Percentiles rank a stretch among this genome's conserved stretches.
phyloP scores from a whole-genome alignment of 768 basidiomycete genomes.

The Lactifluus subvellereus region DNA sequence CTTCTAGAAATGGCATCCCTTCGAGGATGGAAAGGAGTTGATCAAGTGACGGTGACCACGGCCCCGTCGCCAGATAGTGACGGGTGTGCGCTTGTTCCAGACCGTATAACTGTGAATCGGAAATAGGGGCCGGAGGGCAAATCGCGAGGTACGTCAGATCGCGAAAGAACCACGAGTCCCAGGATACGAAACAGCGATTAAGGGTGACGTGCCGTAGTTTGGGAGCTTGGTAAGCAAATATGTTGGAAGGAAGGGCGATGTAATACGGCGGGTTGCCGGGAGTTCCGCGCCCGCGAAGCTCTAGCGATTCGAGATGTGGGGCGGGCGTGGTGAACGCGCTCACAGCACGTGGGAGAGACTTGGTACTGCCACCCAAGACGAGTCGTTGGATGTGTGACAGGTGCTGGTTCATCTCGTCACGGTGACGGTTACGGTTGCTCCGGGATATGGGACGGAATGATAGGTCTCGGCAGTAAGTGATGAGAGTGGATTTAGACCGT shows the following conservation, averaged over 20 bases:
- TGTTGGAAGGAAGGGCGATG: background rate
- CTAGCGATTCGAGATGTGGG: too few species aligned
- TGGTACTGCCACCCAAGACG: too few species aligned
- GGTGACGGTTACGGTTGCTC: background rate
- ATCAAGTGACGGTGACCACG: background rate
- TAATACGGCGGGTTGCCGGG: background rate
- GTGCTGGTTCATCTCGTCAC: background rate
- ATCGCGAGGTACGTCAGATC: too few species aligned
- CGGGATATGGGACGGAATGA: background rate
- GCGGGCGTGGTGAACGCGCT: background rate
- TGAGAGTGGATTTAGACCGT: background rate
- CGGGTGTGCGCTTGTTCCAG: too few species aligned
- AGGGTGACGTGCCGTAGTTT: background rate
- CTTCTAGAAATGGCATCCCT: too few species aligned
- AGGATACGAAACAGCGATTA: background rate
- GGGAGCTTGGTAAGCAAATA: background rate
- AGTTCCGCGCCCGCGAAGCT: background rate
- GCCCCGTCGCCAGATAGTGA: too few species aligned
- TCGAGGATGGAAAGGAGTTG: too few species aligned
- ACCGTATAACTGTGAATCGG: too few species aligned
- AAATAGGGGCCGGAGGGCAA: too few species aligned
- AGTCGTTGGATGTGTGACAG: too few species aligned
- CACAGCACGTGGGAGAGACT: background rate
- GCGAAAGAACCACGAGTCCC: too few species aligned
- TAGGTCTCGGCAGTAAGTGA: background rate